Evolutionary conservation across 1,284 basidiomycete species (phyloP), one percentile per base, ranked within the genome.

Genomic region (Pseudozyma sp.): DNA sequence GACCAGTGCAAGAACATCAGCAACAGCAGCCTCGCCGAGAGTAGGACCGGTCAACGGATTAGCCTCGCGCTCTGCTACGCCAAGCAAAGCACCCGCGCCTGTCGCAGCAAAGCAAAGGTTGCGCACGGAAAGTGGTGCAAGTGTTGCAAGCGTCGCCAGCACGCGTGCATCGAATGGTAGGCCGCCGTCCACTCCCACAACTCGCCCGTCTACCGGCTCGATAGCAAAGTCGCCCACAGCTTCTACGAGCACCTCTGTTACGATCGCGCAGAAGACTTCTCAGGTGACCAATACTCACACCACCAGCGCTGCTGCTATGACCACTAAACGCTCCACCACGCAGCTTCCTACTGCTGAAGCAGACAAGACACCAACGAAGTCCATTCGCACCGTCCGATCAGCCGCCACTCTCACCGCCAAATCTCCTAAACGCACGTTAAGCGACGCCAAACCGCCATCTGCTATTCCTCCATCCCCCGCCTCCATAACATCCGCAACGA

Each of bases 311-410:
- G n/a, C 25, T 14, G 52, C 51, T 7, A 13, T 31, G 5, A 57
- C 50, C 4, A 55, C 66, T 12, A 54, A 43, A 16, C 51, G 31
- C 7, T 40, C 59, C 10, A 18, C 52, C 12, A 34, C 54, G 2
- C 34, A 18, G 4, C 59, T 51, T 5, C 21, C 66, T 18, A 18
- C 59, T 9, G 11, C 36, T 9, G 62, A 70, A 16, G 19, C 39
- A n/a, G 54, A 61, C 54, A 60, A 58, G 34, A 70, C 68, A 9
- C 68, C 62, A 12, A 65, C 68, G 11, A 65, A 61, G 31, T 21
- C 50, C 16, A 18, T 60, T 18, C 68, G 54, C 25, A 34, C 45
- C 11, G 52, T 65, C 6, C 68, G 58, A 5, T 70, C 68, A 1
- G 35, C 68, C 7, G 25, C 62, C 6, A 19, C 47, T 2, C 54